Conservation (phyloP, 2,329 filamentous ascomycete genomes). For the Cercospora sesami region DNA sequence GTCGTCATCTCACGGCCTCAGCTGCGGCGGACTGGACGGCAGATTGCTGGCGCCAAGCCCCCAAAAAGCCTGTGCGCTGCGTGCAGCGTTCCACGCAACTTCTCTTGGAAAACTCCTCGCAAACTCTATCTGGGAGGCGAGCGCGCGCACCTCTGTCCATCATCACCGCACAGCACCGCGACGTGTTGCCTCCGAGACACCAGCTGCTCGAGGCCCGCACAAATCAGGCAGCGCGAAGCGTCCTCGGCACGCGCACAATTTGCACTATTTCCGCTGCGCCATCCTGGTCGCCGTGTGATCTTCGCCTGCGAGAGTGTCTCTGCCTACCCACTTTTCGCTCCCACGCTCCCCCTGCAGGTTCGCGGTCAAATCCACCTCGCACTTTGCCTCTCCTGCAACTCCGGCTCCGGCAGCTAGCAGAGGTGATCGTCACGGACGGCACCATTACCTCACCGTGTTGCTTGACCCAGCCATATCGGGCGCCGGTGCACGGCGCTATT, state of each 20-base stretch:
- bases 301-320: constrained; percentile 19
- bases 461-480: constrained; percentile 36
- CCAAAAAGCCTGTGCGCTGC: constrained; percentile 14
- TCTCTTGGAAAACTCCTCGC: constrained; percentile 8
- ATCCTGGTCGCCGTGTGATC: constrained; percentile 12
- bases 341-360: constrained; percentile 25
- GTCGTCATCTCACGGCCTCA: constrained; percentile 19
- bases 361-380: constrained; percentile 29
- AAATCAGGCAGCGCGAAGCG: not conserved
- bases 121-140: constrained; percentile 20
- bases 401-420: constrained; percentile 33
- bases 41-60: constrained; percentile 26
- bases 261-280: constrained; percentile 7
- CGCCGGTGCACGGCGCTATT: constrained; percentile 39
- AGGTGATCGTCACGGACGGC: constrained; percentile 33
- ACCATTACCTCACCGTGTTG: constrained; percentile 38
- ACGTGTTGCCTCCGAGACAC: not conserved
- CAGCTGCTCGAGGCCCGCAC: not conserved
- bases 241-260: constrained; percentile 9
- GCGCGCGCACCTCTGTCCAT: not conserved
- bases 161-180: not conserved
- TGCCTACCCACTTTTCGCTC: constrained; percentile 28
- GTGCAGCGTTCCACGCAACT: constrained; percentile 18
- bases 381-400: constrained; percentile 26
- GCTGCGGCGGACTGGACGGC: constrained; percentile 13